A percentile compares a stretch with the other conserved stretches of the same genome.
phyloP scores from a whole-genome alignment of 371 early-diverging fungal genomes.

The Dentiscutata heterogama region DNA sequence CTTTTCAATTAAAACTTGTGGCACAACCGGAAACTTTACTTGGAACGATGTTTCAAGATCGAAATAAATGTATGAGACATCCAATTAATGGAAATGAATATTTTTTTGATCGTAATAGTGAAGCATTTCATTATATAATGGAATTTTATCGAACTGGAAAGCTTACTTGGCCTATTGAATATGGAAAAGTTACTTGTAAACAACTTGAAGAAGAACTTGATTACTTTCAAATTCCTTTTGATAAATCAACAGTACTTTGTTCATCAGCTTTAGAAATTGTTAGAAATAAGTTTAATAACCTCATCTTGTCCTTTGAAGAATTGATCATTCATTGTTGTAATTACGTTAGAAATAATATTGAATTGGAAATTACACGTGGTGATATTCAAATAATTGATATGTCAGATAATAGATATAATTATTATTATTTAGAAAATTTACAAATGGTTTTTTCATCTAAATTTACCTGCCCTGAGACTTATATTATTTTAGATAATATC shows the following conservation, averaged over 20 bases:
- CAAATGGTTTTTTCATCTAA: too few species aligned
- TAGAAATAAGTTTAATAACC: neutral
- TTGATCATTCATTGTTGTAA: neutral
- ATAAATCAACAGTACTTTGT: neutral
- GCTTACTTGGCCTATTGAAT: constrained; percentile 1
- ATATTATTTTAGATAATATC: too few species aligned
- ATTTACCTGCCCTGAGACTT: too few species aligned
- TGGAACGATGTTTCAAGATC: constrained; percentile 21
- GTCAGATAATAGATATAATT: too few species aligned
- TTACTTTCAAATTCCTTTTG: neutral
- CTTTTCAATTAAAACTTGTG: neutral
- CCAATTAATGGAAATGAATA: constrained; percentile 4
- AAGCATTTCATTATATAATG: constrained; percentile 32
- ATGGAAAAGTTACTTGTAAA: neutral
- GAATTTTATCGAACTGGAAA: constrained; percentile 37
- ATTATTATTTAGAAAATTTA: too few species aligned
- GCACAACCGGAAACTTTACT: constrained; percentile 15
- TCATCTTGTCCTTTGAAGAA: neutral
- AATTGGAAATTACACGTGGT: too few species aligned
- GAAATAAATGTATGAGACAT: too few species aligned
- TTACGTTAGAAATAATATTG: neutral
- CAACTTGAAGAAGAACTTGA: constrained; percentile 1
- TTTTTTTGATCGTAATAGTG: constrained; percentile 40
- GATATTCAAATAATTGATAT: too few species aligned
- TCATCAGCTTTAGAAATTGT: neutral